Evolutionary conservation across 768 basidiomycete species (phyloP).

Genomic region (Mycena indigotica): DNA sequence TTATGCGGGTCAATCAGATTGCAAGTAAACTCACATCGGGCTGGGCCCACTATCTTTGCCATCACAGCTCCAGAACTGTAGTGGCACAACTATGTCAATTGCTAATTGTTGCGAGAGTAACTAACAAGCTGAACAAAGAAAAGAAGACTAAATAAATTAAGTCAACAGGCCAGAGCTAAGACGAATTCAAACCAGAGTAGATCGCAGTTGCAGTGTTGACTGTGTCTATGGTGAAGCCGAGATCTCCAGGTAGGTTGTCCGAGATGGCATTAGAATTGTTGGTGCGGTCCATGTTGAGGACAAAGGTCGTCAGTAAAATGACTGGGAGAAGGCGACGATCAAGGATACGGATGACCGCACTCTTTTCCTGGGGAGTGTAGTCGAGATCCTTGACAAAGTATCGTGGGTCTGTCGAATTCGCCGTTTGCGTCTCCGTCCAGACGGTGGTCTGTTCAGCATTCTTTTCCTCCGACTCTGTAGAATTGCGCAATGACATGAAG

Average conservation of each 20-base stretch:
- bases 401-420: neutral
- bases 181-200: conserved; percentile 24
- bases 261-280: conserved; percentile 46
- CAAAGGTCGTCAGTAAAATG: conserved; percentile 26
- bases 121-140: conserved; percentile 34
- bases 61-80: conserved; percentile 36
- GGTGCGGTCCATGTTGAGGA: conserved; percentile 44
- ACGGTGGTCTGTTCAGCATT: neutral
- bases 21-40: conserved; percentile 35
- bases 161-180: neutral
- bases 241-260: conserved; percentile 39
- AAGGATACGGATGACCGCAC: conserved; percentile 5
- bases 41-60: conserved; percentile 41
- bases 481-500: neutral
- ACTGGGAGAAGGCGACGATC: conserved; percentile 7
- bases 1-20: too few species aligned
- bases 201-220: conserved; percentile 42
- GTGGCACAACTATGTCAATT: neutral
- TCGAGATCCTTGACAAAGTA: conserved; percentile 8
- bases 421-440: neutral
- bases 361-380: conserved; percentile 7
- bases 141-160: conserved; percentile 27
- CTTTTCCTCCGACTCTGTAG: neutral
- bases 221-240: conserved; percentile 42
- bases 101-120: neutral